Evolutionary conservation across 139 green algal genomes (phyloP), one percentile per base, ranked within the genome.

Genomic region (Edaphochlamys debaryana): DNA sequence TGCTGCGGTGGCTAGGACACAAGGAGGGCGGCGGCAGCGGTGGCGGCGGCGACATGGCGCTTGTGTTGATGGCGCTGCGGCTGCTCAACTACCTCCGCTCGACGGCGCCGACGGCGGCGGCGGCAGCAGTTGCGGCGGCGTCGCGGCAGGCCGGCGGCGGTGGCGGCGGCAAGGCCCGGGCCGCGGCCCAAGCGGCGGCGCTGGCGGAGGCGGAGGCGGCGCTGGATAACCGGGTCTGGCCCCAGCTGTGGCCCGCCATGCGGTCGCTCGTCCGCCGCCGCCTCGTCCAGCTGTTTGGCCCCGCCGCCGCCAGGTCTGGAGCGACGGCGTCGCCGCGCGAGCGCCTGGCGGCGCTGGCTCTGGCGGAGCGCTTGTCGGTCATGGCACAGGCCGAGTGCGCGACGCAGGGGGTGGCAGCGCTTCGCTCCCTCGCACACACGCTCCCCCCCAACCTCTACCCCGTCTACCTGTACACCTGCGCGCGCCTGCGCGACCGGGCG

Each of bases 201-300:
- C 40, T 41, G 41, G 4, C 22, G 22, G 37, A 41, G 25, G 27
- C 2, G 40, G 48, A 37, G 17, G 22, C 75, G 1, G 4, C 60
- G 0, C n/a, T 81, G 5, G 75, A 71, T 5, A 17, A 67, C 23
- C 0, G 20, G 8, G 5, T 81, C 0, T 81, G 75, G 75, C 23
- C 62, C 40, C 36, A 45, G 60, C 58, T 81, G 22, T 81, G 75
- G 75, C 75, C 75, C 29, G 38, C 58, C 60, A 30, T 81, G 9
- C 75, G 75, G 4, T 41, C 60, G 15, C 60, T 40, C 19, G 6
- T 20, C 38, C 60, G 30, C 60, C 27, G 27, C 60, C 60, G 60
- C 54, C 45, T 78, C 5, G n/a, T n/a, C 27, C 29, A 42, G 69
- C 22, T 78, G 17, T 78, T 66, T 13, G n/a, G 22, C 45, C 69